Conservation (phyloP, 2,329 filamentous ascomycete species). For the Rutstroemia sp. region DNA sequence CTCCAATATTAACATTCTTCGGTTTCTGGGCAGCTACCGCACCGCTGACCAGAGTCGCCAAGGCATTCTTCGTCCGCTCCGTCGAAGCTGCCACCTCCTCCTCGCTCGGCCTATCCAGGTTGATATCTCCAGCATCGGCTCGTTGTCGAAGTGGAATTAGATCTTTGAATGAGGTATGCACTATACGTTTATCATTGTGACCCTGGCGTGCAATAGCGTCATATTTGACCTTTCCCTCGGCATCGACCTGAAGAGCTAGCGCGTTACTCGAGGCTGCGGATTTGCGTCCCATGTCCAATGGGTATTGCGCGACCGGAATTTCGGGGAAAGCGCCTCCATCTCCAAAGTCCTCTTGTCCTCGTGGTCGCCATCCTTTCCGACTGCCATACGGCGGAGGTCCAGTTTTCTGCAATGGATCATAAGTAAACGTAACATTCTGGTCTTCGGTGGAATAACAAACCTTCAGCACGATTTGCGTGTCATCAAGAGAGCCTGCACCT, state of each 20-base stretch:
- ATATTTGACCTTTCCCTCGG: constrained; percentile 90
- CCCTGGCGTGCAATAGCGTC: constrained; percentile 89
- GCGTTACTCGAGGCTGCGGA: constrained; percentile 67
- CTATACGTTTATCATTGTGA: constrained; percentile 73
- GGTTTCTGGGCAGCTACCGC: constrained; percentile 90
- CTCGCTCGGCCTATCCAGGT: constrained; percentile 73
- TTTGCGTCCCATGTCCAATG: constrained; percentile 89
- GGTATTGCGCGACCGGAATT: constrained; percentile 89
- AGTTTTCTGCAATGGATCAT: constrained; percentile 46
- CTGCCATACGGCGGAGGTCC: constrained; percentile 86
- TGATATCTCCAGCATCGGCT: constrained; percentile 87
- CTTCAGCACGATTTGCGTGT: constrained; percentile 77
- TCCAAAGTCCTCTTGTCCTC: constrained; percentile 83
- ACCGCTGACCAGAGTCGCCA: constrained; percentile 74
- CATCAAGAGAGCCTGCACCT: constrained; percentile 70
- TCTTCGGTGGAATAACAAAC: constrained; percentile 32
- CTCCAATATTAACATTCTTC: constrained; percentile 83
- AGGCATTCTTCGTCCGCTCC: constrained; percentile 79
- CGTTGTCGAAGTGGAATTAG: constrained; percentile 89
- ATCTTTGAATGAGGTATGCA: constrained; percentile 95
- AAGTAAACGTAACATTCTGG: constrained; percentile 10
- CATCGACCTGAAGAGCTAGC: constrained; percentile 84
- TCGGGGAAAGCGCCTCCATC: constrained; percentile 96
- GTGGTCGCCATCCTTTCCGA: constrained; percentile 83
- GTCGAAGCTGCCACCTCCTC: constrained; percentile 80